phyloP scores from a whole-genome alignment of 495 filamentous ascomycete species.

The Cairneyella variabilis region DNA sequence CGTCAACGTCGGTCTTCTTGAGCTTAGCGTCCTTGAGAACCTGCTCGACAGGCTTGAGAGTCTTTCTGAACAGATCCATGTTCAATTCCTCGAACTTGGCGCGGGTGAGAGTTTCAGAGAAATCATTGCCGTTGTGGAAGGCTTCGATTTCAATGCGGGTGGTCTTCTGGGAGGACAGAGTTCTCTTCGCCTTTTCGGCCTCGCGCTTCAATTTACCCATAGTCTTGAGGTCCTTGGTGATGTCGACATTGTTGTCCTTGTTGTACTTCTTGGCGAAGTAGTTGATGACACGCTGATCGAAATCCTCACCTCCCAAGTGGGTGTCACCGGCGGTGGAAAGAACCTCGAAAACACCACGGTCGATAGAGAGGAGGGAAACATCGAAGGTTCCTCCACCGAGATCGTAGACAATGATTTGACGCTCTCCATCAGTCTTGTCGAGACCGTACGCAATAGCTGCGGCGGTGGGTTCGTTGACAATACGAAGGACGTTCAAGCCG shows the following conservation, averaged over 20 bases:
- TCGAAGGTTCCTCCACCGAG: conserved; percentile 99
- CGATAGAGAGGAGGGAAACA: conserved; percentile 97
- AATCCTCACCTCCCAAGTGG: conserved; percentile 99
- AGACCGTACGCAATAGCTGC: conserved; percentile 86
- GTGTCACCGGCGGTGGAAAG: conserved; percentile 98
- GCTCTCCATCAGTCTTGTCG: conserved; percentile 80
- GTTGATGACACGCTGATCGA: conserved; percentile 97
- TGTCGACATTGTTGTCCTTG: conserved; percentile 93
- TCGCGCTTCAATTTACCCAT: conserved; percentile 99
- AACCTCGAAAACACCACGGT: conserved; percentile 97
- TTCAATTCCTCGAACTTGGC: conserved; percentile 99
- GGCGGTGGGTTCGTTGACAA: conserved; percentile 93
- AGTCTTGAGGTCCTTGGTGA: conserved; percentile 93
- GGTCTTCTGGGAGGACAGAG: conserved; percentile 96
- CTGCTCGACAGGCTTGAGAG: conserved; percentile 98
- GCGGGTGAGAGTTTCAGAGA: conserved; percentile 95
- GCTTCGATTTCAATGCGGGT: conserved; percentile 97
- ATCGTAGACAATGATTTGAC: conserved; percentile 95
- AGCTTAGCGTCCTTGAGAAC: conserved; percentile 90
- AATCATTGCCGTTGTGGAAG: conserved; percentile 95
- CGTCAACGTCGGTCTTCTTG: conserved; percentile 80
- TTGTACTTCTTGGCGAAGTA: conserved; percentile 98
- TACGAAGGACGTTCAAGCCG: conserved; percentile 93
- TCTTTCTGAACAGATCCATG: conserved; percentile 98
- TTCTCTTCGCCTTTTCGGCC: conserved; percentile 99